Conservation (phyloP, 345 rosid genomes). For the Salix caprea region DNA sequence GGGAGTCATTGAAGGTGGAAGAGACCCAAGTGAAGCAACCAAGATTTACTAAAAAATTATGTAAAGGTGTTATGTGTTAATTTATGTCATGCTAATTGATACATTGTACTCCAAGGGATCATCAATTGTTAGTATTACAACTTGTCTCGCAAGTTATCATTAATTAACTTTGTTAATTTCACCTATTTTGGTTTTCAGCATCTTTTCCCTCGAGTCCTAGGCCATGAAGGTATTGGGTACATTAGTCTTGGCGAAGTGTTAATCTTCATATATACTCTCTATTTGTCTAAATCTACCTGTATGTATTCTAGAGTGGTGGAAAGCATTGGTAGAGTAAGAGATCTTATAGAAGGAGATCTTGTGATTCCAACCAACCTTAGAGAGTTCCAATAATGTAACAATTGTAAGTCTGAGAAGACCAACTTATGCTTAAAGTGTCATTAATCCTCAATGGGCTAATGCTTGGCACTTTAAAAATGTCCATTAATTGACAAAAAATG, state of each 20-base stretch:
- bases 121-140: constrained; percentile 23
- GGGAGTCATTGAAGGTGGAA: constrained; percentile 42
- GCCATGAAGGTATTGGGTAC: constrained; percentile 4
- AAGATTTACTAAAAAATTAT: constrained; percentile 45
- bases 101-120: constrained; percentile 20
- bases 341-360: constrained; percentile 46
- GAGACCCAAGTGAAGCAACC: constrained; percentile 63
- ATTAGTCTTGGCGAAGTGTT: no score
- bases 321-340: constrained; percentile 52
- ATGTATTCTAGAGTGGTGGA: constrained; percentile 45
- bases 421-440: constrained; percentile 48
- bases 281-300: no score
- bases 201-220: constrained; percentile 62
- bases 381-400: constrained; percentile 59
- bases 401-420: constrained; percentile 36
- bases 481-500: constrained; percentile 37
- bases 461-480: constrained; percentile 52
- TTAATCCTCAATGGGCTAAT: constrained; percentile 28
- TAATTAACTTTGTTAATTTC: no score
- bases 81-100: constrained; percentile 52
- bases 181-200: constrained; percentile 14
- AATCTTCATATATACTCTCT: no score
- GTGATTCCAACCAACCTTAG: constrained; percentile 49
- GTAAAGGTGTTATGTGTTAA: constrained; percentile 56
- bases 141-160: no score